Evolutionary conservation across 129 eudicot genomes (phyloP).

Genomic region (Calendula officinalis): DNA sequence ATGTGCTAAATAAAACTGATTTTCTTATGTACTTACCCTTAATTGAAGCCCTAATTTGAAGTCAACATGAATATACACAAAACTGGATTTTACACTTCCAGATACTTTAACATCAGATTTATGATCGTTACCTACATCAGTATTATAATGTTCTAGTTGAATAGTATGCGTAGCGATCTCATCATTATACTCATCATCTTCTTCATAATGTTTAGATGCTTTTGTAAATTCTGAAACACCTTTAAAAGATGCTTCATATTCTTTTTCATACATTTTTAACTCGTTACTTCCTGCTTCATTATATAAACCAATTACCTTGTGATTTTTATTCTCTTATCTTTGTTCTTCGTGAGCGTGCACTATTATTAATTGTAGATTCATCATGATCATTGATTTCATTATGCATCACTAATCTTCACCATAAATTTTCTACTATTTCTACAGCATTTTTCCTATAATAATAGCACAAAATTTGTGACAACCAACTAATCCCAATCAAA

Average conservation of each 20-base stretch:
- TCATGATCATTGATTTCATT: conserved; percentile 21
- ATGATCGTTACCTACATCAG: conserved; percentile 41
- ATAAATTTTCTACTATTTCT: conserved; percentile 29
- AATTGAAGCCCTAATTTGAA: too few species aligned
- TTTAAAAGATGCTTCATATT: conserved; percentile 90
- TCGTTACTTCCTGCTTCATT: conserved; percentile 98
- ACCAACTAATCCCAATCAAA: background rate
- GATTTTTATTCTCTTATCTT: conserved; percentile 37
- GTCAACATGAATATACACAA: too few species aligned
- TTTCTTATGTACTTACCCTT: too few species aligned
- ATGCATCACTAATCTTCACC: conserved; percentile 55
- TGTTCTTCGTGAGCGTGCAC: conserved; percentile 23
- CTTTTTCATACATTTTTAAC: conserved; percentile 77
- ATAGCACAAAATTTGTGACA: background rate
- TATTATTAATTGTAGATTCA: conserved; percentile 36
- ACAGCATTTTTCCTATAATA: conserved; percentile 3
- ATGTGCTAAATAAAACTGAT: too few species aligned
- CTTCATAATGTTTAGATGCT: conserved; percentile 32
- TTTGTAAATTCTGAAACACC: conserved; percentile 37
- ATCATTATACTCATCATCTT: conserved; percentile 83
- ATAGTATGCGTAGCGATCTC: conserved; percentile 83
- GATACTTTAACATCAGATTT: conserved; percentile 32
- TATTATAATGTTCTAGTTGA: conserved; percentile 61
- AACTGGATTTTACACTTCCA: conserved; percentile 18
- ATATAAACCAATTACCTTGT: conserved; percentile 57